Base-by-base conservation (phyloP, 1,284 basidiomycete species). In the Puccinia hordei region DNA sequence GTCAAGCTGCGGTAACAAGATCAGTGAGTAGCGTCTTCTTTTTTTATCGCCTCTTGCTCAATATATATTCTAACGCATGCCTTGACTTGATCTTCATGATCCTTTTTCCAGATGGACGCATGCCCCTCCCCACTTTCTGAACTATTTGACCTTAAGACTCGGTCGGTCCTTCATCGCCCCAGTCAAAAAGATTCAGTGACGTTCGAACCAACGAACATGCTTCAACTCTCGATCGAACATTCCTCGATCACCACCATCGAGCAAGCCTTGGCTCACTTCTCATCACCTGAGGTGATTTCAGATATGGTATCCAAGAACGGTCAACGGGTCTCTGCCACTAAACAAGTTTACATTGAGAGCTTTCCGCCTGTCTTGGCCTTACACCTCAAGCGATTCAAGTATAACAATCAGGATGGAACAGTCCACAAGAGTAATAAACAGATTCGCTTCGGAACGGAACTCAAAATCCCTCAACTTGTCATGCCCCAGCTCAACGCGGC, bases 321-420 rank as follows among this genome's bases (percentile, higher is more conserved):
- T 1, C 87, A 87, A 0, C 89, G 89, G 51, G 88, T 93, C 27
- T 93, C 96, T 71, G 95, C 93, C 8, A 93, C 89, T 2, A 96
- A 97, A 86, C 92, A 93, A 82, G 90, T 95, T 24, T 90, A 92
- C 80, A 90, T 99, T 82, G 95, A 98, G 63, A 88, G 89, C 0
- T 88, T 96, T 17, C 96, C 96, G 0, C 90, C 91, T 0, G 90
- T 98, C 13, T 88, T 98, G 72, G 91, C 98, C 15, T 88, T 98
- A 17, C 95, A 98, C 85, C 88, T 98, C 84, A 98, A 98, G 87
- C 88, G 95, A 33, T 99, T 98, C 88, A 88, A 91, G 81, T 98
- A 95, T 85, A 94, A 97, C 84, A 83, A 88, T 85, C 83, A 83
- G 46, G 91, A 92, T 0, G 91, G 91, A 33, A 92, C 91, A 49